Percentiles rank a stretch among this genome's conserved stretches.
Evolutionary conservation across 2,329 filamentous ascomycete species (phyloP).

Genomic region (Colletotrichum liaoningense): DNA sequence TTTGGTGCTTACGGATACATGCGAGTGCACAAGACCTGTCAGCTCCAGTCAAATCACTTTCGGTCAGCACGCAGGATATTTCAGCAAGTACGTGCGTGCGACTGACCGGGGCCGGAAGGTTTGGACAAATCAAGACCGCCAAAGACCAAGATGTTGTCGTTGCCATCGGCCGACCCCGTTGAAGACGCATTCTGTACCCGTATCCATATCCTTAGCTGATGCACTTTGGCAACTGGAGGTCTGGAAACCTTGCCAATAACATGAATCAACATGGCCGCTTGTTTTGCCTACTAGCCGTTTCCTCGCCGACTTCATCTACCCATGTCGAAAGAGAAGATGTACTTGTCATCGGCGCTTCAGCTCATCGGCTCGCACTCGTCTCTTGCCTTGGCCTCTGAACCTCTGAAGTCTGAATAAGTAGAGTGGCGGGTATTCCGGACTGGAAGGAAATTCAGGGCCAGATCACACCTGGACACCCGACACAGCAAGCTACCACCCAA

Average conservation of each 20-base stretch:
- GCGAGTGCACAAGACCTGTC: neutral
- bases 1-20: constrained; percentile 1
- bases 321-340: neutral
- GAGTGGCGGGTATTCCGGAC: constrained; percentile 2
- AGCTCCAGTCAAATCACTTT: neutral
- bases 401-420: neutral
- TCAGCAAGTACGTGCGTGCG: constrained; percentile 1
- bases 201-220: neutral
- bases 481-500: neutral
- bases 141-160: neutral
- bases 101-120: neutral
- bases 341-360: neutral
- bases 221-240: neutral
- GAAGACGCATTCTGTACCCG: neutral
- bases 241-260: neutral
- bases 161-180: neutral
- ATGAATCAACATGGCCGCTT: neutral
- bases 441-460: neutral
- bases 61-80: neutral
- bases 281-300: neutral
- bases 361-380: neutral
- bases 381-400: neutral
- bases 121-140: constrained; percentile 7
- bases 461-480: neutral
- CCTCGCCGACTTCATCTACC: neutral